Base-by-base conservation (phyloP, 2,329 filamentous ascomycete genomes). In the Fusarium armeniacum region DNA sequence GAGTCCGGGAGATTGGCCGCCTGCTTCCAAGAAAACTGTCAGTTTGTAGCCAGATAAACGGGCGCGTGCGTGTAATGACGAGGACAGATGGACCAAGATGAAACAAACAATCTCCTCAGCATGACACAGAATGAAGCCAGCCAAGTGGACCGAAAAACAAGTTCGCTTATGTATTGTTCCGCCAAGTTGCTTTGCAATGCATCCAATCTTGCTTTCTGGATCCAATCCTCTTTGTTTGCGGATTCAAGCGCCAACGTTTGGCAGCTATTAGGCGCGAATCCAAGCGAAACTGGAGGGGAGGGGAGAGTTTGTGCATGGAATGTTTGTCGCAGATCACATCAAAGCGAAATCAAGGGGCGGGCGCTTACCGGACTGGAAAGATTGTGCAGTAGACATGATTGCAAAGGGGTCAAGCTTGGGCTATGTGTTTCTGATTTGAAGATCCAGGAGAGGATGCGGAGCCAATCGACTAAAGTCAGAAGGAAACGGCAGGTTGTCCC, bases 1-100 rank as follows among this genome's bases (percentile, higher is more conserved):
- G 77, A 91, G 83, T 72, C 84, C 85, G 61, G 73, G 65, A 60
- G 72, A 70, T 63, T 75, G 65, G 40, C 67, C 65, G 69, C 62
- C 73, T 75, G 64, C 56, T 74, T 73, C 59, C 63, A 73, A 65
- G 59, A 68, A 69, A 73, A 61, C 61, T 57, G 69, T 75, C 60
- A 75, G 73, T 49, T 73, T 58, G 63, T 60, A 56, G 65, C 68
- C 69, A 73, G 56, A 68, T 60, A 69, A 75, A 73, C 65, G 72
- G 73, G 73, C 70, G 72, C 72, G 73, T 75, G 73, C 72, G 74
- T 73, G 72, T 63, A 70, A 75, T 75, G 73, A 75, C 73, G 71
- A 74, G 63, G 57, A 73, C 71, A 68, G 62, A 75, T 73, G 69
- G 70, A 45, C 72, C 67, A 70, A 73, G 68, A 75, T 75, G 73